These are phyloP conservation scores for Geotrichum carabidarum DNA, from an alignment of 1,139 yeast species.

Conservation along the genomic window DNA sequence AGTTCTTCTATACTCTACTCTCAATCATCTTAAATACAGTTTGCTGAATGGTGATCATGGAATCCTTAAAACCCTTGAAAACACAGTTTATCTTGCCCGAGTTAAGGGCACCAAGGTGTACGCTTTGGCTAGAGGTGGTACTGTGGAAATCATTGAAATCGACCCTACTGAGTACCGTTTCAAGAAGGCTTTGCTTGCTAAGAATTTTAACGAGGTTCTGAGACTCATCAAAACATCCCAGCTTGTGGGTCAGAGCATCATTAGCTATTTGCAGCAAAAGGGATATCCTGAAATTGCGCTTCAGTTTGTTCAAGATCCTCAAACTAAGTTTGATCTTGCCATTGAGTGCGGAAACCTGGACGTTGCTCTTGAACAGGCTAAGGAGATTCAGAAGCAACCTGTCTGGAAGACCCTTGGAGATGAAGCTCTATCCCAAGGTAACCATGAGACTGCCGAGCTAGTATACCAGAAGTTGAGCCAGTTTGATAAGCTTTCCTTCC, in stretches of 20 bases:
- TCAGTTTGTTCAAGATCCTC: constrained; percentile 94
- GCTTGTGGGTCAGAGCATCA: constrained; percentile 94
- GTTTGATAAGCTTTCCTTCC: constrained; percentile 84
- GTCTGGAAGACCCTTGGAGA: constrained; percentile 81
- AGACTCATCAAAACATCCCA: constrained; percentile 84
- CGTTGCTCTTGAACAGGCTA: constrained; percentile 85
- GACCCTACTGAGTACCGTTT: constrained; percentile 97
- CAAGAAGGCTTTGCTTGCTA: constrained; percentile 85
- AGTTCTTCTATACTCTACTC: constrained; percentile 84
- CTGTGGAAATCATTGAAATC: constrained; percentile 68
- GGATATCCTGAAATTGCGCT: constrained; percentile 88
- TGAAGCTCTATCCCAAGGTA: constrained; percentile 89
- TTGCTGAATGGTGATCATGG: constrained; percentile 92
- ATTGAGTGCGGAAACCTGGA: constrained; percentile 85
- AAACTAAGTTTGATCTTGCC: constrained; percentile 91
- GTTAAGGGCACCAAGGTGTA: constrained; percentile 66
- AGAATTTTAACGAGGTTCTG: constrained; percentile 86
- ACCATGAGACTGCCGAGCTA: constrained; percentile 75
- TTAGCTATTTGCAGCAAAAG: constrained; percentile 87
- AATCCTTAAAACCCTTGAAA: constrained; percentile 84
- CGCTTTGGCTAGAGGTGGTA: constrained; percentile 80
- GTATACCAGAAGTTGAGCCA: constrained; percentile 83
- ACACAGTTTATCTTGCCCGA: constrained; percentile 75
- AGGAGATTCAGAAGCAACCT: constrained; percentile 58
- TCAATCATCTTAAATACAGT: constrained; percentile 92